Conservation (phyloP, 2,329 filamentous ascomycete genomes). For the Microdochium paspali region DNA sequence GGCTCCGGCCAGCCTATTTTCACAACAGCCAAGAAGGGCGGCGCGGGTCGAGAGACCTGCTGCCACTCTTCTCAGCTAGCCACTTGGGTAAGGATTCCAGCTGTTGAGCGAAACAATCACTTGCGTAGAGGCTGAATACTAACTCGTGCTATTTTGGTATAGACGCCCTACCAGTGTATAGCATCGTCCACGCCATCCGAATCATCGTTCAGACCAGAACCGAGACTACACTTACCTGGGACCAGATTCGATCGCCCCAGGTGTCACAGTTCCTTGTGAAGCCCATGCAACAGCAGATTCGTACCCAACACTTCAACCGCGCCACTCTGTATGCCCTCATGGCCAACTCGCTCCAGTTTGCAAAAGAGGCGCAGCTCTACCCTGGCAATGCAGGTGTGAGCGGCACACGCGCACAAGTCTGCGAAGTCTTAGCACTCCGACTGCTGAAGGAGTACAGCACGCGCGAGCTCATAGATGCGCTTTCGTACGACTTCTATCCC, state of each 20-base stretch:
- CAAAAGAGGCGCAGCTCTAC: slow-evolving; percentile 73
- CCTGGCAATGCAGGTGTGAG: slow-evolving; percentile 79
- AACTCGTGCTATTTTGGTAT: slow-evolving; percentile 1
- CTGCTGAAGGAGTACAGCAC: slow-evolving; percentile 83
- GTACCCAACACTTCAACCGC: slow-evolving; percentile 71
- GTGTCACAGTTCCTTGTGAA: slow-evolving; percentile 93
- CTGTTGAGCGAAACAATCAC: too few relatives aligned
- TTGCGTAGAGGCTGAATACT: background rate
- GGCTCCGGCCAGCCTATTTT: background rate
- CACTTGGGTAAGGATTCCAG: slow-evolving; percentile 56
- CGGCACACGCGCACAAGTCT: slow-evolving; percentile 77
- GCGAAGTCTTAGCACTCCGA: slow-evolving; percentile 84
- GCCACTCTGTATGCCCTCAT: slow-evolving; percentile 84
- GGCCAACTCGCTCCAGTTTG: slow-evolving; percentile 89
- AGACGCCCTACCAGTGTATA: slow-evolving; percentile 86
- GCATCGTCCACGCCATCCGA: slow-evolving; percentile 81
- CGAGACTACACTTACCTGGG: slow-evolving; percentile 89
- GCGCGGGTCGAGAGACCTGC: slow-evolving; percentile 21
- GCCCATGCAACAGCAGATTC: slow-evolving; percentile 86
- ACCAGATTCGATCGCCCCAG: slow-evolving; percentile 90
- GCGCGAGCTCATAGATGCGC: slow-evolving; percentile 81
- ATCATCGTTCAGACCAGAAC: slow-evolving; percentile 75
- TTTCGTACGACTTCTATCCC: slow-evolving; percentile 93
- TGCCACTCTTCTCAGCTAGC: slow-evolving; percentile 73
- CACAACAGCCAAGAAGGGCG: slow-evolving; percentile 27